Evolutionary conservation across 345 rosid species (phyloP), one percentile per base, ranked within the genome.

Genomic region (Geranium rotundifolium): DNA sequence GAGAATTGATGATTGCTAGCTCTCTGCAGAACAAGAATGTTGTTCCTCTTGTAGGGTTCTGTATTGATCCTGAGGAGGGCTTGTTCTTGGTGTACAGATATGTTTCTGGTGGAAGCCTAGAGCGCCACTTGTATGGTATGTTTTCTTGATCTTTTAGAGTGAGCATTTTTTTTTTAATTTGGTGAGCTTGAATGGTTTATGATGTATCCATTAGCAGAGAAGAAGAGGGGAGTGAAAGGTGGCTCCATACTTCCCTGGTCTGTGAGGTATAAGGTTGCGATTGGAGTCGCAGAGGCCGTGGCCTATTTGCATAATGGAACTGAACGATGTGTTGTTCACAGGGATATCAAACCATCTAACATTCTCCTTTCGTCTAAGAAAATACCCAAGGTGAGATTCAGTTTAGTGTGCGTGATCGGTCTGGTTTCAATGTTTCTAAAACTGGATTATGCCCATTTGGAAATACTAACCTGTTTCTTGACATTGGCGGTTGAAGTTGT

Each of bases 1-100:
- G 98, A 80, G 98, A 92, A 72, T 63, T 92, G 82, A 92, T 89
- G 96, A 92, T 89, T 79, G 96, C 96, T 29, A 87, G 91, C 76
- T 92, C 98, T 68, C 89, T 92, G 72, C 76, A 80, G 61, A 69
- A 71, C 75, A 77, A 75, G 57, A 84, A 89, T 62, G 75, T 87
- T 54, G 95, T 86, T 19, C 98, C 96, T 34, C 86, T 92, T 67
- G 62, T 87, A 65, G 98, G 96, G 19, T 92, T 84, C 34, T 92
- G 98, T 77, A 89, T 92, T 18, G 93, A 89, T 73, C 84, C 83
- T 3, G 88, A 89, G 29, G 89, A 92, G 71, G 96, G 96, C 19
- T 72, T 87, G 80, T 89, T 89, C 82, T 76, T 92, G 85, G 95
- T 89, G 54, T 92, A 92, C 73, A 87, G 81, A 80, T 87, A 75